phyloP scores from a whole-genome alignment of 176 grass and related monocot genomes.

The bread wheat (Triticum aestivum) region DNA sequence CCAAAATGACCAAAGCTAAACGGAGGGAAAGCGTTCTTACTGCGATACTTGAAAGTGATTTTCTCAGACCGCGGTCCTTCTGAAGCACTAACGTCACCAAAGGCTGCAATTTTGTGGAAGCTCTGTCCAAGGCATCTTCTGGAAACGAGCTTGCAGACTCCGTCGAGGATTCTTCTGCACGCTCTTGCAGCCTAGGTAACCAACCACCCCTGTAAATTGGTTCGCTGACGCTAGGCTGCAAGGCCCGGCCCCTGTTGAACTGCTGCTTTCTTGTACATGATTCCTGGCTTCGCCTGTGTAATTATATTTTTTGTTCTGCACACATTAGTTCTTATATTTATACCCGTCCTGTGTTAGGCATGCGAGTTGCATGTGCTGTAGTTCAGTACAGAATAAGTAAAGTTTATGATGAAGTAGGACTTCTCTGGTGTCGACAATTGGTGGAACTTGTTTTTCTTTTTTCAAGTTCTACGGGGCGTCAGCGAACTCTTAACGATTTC shows the following conservation, averaged over 20 bases:
- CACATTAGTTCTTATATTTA: constrained; percentile 26
- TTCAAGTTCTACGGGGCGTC: neutral
- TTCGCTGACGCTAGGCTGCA: constrained; percentile 45
- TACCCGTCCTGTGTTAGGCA: constrained; percentile 18
- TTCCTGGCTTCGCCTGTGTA: constrained; percentile 37
- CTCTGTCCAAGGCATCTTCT: constrained; percentile 34
- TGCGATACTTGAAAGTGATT: constrained; percentile 8
- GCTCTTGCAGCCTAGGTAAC: constrained; percentile 33
- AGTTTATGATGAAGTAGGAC: constrained; percentile 10
- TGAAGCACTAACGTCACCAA: constrained; percentile 26
- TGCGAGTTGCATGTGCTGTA: constrained; percentile 25
- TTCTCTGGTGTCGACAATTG: neutral
- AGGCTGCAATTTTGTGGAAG: constrained; percentile 41
- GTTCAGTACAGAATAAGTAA: constrained; percentile 33
- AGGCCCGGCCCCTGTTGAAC: constrained; percentile 16
- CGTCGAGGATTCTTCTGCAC: constrained; percentile 16
- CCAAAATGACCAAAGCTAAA: constrained; percentile 5
- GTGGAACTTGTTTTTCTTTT: neutral
- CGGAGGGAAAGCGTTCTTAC: neutral
- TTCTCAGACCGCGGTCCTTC: constrained; percentile 1
- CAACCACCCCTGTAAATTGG: constrained; percentile 57
- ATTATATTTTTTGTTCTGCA: constrained; percentile 41
- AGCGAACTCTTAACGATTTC: neutral
- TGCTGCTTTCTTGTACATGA: constrained; percentile 43
- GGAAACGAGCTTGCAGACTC: constrained; percentile 22